Evolutionary conservation across 176 grass and related monocot genomes (phyloP).

Genomic region (Puccinellia tenuiflora): DNA sequence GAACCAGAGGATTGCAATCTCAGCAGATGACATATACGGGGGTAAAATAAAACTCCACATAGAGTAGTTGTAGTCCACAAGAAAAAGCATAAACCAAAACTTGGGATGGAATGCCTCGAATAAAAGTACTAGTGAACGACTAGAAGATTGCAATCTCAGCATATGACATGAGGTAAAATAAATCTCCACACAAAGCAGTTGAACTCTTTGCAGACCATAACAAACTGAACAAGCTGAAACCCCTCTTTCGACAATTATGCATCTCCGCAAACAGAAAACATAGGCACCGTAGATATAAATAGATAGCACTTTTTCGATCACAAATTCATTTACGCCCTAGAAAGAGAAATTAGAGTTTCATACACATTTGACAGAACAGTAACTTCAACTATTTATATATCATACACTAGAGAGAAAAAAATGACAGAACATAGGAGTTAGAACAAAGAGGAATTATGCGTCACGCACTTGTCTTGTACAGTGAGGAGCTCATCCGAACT

Average conservation of each 20-base stretch:
- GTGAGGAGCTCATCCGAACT: not conserved
- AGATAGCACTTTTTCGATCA: not conserved
- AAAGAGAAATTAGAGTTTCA: not conserved
- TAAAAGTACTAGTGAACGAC: not conserved
- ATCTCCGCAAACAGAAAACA: not conserved
- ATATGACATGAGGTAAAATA: not conserved
- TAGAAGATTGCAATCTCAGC: not conserved
- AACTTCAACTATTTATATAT: no score
- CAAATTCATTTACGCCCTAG: no score
- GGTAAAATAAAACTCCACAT: no score
- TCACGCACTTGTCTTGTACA: not conserved
- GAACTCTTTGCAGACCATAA: no score
- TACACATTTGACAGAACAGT: not conserved
- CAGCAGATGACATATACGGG: no score
- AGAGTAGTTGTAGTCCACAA: not conserved
- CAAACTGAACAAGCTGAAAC: not conserved
- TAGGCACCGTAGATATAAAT: not conserved
- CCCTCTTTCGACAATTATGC: not conserved
- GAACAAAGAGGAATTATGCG: no score
- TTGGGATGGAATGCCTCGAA: not conserved
- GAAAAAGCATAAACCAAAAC: not conserved
- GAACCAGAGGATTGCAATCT: no score
- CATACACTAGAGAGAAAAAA: no score
- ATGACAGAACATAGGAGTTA: no score
- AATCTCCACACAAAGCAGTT: not conserved